These are phyloP conservation scores for Malbranchea zuffiana DNA, from an alignment of 2,329 filamentous ascomycete species.

Conservation along the genomic window DNA sequence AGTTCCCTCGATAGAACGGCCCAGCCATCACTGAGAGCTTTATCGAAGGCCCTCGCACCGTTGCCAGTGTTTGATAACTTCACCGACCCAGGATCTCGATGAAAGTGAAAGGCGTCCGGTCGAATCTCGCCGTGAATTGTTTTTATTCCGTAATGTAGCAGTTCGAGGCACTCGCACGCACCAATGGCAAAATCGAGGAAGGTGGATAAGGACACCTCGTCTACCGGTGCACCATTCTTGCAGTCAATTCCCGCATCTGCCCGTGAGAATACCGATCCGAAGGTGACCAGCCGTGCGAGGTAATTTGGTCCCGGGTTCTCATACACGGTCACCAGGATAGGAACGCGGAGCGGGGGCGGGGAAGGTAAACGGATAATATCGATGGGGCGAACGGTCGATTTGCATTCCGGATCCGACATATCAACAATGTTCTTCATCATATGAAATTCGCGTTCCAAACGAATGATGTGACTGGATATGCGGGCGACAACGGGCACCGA, in stretches of 20 bases:
- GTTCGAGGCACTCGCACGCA: conserved; percentile 72
- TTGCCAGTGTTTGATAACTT: conserved; percentile 78
- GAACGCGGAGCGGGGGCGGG: conserved; percentile 55
- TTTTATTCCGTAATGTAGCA: conserved; percentile 79
- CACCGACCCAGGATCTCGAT: conserved; percentile 56
- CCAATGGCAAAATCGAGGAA: conserved; percentile 91
- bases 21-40: conserved; percentile 83
- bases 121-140: conserved; percentile 85
- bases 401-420: conserved; percentile 59
- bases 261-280: conserved; percentile 65
- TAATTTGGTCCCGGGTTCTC: conserved; percentile 67
- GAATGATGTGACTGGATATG: conserved; percentile 68
- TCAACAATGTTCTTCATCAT: conserved; percentile 62
- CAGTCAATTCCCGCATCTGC: conserved; percentile 39
- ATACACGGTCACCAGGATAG: conserved; percentile 71
- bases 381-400: conserved; percentile 69
- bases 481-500: conserved; percentile 64
- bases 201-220: conserved; percentile 57
- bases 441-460: conserved; percentile 79
- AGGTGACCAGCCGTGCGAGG: conserved; percentile 57
- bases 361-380: conserved; percentile 64
- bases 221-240: conserved; percentile 40
- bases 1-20: conserved; percentile 68
- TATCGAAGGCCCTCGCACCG: conserved; percentile 77
- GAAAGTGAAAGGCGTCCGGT: conserved; percentile 84